Conservation (phyloP, 83 land plant genomes). For the Picea abies region DNA sequence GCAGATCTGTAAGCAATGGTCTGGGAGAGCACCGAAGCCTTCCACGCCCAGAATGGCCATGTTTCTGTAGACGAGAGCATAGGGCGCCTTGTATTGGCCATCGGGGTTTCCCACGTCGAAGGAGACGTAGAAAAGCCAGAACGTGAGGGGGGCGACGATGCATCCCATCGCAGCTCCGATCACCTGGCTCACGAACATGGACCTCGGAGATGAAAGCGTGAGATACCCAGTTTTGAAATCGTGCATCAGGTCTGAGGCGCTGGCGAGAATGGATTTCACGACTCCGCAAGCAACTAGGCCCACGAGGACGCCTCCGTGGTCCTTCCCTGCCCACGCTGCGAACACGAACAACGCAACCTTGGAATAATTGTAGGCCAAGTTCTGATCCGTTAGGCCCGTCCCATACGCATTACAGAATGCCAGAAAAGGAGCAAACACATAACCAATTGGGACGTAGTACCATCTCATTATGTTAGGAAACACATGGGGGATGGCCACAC, state of each 20-base stretch:
- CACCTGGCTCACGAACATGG: constrained; percentile 73
- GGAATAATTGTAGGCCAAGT: constrained; percentile 54
- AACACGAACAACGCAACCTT: constrained; percentile 72
- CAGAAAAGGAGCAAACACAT: constrained; percentile 32
- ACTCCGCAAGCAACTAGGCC: constrained; percentile 75
- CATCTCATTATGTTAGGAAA: not conserved
- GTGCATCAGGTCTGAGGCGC: constrained; percentile 78
- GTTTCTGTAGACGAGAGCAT: constrained; percentile 61
- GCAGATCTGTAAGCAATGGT: too few species aligned
- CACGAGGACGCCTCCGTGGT: constrained; percentile 60
- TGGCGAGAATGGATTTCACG: constrained; percentile 58
- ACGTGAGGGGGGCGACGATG: constrained; percentile 63
- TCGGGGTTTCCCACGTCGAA: constrained; percentile 71
- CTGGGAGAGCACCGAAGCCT: constrained; percentile 74
- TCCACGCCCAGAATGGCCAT: constrained; percentile 79
- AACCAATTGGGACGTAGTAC: constrained; percentile 42
- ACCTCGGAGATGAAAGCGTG: constrained; percentile 67
- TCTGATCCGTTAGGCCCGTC: constrained; percentile 54
- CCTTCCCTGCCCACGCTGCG: constrained; percentile 71
- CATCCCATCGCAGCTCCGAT: constrained; percentile 78
- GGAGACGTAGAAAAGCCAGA: constrained; percentile 71
- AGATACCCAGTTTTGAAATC: constrained; percentile 76
- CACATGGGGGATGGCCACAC: not conserved
- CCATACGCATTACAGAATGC: constrained; percentile 60
- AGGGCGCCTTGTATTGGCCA: constrained; percentile 68